Percentiles rank a stretch among this genome's conserved stretches.
Conservation (phyloP, 2,329 filamentous ascomycete genomes). For the Pseudogymnoascus sp. region DNA sequence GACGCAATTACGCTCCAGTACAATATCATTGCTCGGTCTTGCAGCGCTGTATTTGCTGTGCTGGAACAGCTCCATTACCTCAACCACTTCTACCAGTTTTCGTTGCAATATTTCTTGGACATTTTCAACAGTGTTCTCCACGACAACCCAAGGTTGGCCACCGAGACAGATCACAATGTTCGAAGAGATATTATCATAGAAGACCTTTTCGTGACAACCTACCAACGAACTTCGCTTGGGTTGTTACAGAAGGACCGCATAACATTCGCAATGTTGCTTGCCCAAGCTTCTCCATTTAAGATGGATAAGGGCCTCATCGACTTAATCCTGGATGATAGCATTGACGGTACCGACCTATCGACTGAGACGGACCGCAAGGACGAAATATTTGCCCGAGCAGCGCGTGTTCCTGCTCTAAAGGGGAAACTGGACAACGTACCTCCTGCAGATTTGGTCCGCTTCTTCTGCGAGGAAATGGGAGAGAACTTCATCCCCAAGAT, state of each 20-base stretch:
- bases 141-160: constrained; percentile 65
- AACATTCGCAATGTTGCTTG: constrained; percentile 88
- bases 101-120: constrained; percentile 92
- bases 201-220: constrained; percentile 85
- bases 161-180: constrained; percentile 65
- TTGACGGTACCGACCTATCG: constrained; percentile 73
- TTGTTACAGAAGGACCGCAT: constrained; percentile 90
- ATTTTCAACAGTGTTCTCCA: constrained; percentile 93
- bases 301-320: constrained; percentile 92
- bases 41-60: constrained; percentile 94
- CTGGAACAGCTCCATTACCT: constrained; percentile 95
- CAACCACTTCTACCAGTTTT: constrained; percentile 99
- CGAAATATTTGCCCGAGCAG: constrained; percentile 61
- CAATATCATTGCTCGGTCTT: constrained; percentile 84
- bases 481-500: constrained; percentile 75
- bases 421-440: constrained; percentile 58
- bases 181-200: constrained; percentile 86
- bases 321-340: constrained; percentile 68
- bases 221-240: constrained; percentile 87
- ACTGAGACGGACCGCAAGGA: constrained; percentile 57
- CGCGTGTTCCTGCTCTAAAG: constrained; percentile 66
- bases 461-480: constrained; percentile 78
- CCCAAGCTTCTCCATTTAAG: constrained; percentile 89
- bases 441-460: constrained; percentile 65
- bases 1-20: constrained; percentile 94